These are phyloP conservation scores for Discostella stelligeroides DNA, from an alignment of 108 stramenopile genomes.

Conservation along the genomic window DNA sequence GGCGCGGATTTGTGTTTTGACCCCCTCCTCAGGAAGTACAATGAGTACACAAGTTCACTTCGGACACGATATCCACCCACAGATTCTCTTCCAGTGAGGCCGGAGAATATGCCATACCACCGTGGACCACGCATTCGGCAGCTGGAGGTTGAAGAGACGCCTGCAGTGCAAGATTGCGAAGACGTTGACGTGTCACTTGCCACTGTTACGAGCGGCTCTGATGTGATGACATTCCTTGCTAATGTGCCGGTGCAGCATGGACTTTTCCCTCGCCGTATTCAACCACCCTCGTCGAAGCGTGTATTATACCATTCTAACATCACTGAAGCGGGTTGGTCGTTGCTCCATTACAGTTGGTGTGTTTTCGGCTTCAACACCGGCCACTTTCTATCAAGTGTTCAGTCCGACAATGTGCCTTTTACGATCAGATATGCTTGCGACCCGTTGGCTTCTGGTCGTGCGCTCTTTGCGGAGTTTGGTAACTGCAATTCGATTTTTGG, in stretches of 20 bases:
- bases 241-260: too few species aligned
- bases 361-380: not conserved
- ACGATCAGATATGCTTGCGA: not conserved
- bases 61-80: not conserved
- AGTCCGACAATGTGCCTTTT: not conserved
- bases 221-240: too few species aligned
- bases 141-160: too few species aligned
- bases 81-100: not conserved
- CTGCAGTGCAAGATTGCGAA: too few species aligned
- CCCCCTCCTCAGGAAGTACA: not conserved
- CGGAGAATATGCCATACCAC: conserved; percentile 1
- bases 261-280: too few species aligned
- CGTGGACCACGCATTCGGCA: not conserved
- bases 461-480: too few species aligned
- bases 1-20: not conserved
- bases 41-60: not conserved
- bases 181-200: too few species aligned
- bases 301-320: not conserved
- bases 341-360: not conserved
- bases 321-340: not conserved
- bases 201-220: too few species aligned
- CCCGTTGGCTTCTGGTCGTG: not conserved
- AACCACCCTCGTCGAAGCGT: too few species aligned
- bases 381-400: not conserved
- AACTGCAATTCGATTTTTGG: not conserved